Evolutionary conservation across 2,329 filamentous ascomycete species (phyloP), one percentile per base, ranked within the genome.

Genomic region (Alternaria gaisen): DNA sequence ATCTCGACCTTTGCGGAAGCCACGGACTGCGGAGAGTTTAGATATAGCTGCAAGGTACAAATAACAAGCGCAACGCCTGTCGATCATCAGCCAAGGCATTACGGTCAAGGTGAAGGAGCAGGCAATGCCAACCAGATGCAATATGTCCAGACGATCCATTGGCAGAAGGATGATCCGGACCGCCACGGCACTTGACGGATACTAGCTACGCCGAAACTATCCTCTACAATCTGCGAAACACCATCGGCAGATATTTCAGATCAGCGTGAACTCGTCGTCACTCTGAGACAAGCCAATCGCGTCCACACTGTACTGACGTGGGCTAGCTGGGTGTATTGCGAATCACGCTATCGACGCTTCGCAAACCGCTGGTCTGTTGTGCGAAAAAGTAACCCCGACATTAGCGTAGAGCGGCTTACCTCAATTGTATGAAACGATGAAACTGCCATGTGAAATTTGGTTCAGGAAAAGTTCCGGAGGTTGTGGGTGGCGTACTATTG

Each of bases 31-130:
- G 58, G 58, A 60, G 41, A 30, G 34, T 34, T 57, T 46, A n/a
- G 40, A 46, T 48, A 41, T 44, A 56, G 50, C 50, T 60, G 53
- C 58, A 57, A 60, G 53, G 53, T 60, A 60, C 57, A 56, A n/a
- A 40, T 28, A 30, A 34, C 32, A 34, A 22, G 57, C 55, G 50
- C 57, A 47, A 56, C 46, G 40, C 30, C 46, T 42, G 57, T 51
- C 44, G 53, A 60, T 60, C 53, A 60, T 60, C 46, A 43, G 20
- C 38, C 57, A 44, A 30, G 47, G 40, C 40, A 26, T 47, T 34
- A 36, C 48, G 30, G 28, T 36, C 50, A 43, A 30, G 43, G 46
- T 10, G 26, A 54, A 41, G 24, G 52, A 41, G 46, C 46, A 44
- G 32, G 34, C 26, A 18, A 51, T 56, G 38, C 53, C 16, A 18